Evolutionary conservation across 1,284 basidiomycete species (phyloP).

Genomic region (Kalmanozyma brasiliensis): DNA sequence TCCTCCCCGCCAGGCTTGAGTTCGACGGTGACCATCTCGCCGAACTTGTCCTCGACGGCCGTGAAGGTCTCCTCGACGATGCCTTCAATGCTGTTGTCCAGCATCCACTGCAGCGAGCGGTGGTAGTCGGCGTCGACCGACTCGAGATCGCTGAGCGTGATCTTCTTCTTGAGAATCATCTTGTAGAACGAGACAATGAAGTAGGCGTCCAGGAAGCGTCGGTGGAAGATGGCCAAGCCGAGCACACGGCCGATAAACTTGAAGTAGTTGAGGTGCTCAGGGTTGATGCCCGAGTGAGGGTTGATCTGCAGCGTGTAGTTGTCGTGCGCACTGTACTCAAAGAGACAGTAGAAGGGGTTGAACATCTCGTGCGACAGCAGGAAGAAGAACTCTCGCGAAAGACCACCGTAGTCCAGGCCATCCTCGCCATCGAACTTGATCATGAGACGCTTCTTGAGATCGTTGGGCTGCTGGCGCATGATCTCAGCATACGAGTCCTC

Average conservation of each 20-base stretch:
- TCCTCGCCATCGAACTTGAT: constrained; percentile 99
- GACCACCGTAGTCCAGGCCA: constrained; percentile 96
- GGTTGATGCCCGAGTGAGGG: constrained; percentile 95
- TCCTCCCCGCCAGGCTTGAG: constrained; percentile 87
- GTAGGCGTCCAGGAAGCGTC: constrained; percentile 97
- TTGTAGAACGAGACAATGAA: constrained; percentile 99
- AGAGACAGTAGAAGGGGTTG: constrained; percentile 88
- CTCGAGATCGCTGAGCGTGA: constrained; percentile 65
- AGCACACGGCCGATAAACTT: constrained; percentile 96
- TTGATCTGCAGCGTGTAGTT: constrained; percentile 99
- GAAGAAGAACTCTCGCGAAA: constrained; percentile 99
- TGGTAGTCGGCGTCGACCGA: constrained; percentile 73
- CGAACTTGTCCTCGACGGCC: constrained; percentile 93
- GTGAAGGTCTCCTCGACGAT: constrained; percentile 67
- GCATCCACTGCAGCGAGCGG: constrained; percentile 94
- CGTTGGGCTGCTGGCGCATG: constrained; percentile 92
- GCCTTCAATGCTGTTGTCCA: constrained; percentile 66
- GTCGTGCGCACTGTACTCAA: constrained; percentile 99
- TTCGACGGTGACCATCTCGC: constrained; percentile 92
- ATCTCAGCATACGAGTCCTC: constrained; percentile 97
- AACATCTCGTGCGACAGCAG: constrained; percentile 89
- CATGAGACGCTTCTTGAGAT: constrained; percentile 96
- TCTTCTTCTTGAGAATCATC: constrained; percentile 75
- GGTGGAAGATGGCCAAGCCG: constrained; percentile 96
- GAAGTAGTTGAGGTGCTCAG: constrained; percentile 99